phyloP scores from a whole-genome alignment of 1,139 yeast species.

The Suhomyces atakaporum region DNA sequence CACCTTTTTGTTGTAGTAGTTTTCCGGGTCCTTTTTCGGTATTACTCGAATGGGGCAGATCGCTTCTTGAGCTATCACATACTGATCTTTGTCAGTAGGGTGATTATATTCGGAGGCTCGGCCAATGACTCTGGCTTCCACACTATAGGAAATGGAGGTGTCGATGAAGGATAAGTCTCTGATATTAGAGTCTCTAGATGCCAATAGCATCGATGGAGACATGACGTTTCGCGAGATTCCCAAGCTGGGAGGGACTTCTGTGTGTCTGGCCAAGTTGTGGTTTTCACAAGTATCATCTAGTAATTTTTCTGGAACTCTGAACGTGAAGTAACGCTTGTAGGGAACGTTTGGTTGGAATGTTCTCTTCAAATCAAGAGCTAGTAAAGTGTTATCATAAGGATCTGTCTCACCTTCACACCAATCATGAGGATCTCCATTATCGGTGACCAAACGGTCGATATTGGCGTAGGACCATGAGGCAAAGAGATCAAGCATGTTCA shows the following conservation, averaged over 20 bases:
- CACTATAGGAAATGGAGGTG: slow-evolving; percentile 38
- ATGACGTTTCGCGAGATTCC: slow-evolving; percentile 28
- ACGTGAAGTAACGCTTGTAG: slow-evolving; percentile 46
- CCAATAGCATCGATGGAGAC: slow-evolving; percentile 21
- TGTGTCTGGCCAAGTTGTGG: slow-evolving; percentile 37
- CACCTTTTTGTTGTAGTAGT: slow-evolving; percentile 21
- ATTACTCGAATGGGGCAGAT: slow-evolving; percentile 39
- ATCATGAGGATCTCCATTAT: slow-evolving; percentile 51
- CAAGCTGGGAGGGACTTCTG: slow-evolving; percentile 41
- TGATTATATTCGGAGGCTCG: slow-evolving; percentile 38
- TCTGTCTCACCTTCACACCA: slow-evolving; percentile 53
- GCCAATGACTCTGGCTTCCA: slow-evolving; percentile 45
- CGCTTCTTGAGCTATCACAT: slow-evolving; percentile 41
- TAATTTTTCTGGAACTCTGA: slow-evolving; percentile 41
- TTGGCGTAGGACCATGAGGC: slow-evolving; percentile 53
- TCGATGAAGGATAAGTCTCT: slow-evolving; percentile 40
- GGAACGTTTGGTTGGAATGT: slow-evolving; percentile 32
- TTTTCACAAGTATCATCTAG: slow-evolving; percentile 42
- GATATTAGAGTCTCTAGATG: slow-evolving; percentile 25
- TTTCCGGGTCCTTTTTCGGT: slow-evolving; percentile 32
- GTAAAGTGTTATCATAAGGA: slow-evolving; percentile 41
- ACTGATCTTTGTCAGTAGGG: slow-evolving; percentile 28
- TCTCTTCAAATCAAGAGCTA: slow-evolving; percentile 35
- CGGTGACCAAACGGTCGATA: slow-evolving; percentile 46
- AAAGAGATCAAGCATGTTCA: slow-evolving; percentile 48